Percentiles rank a stretch among this genome's conserved stretches.
Evolutionary conservation across 1,284 basidiomycete species (phyloP).

Genomic region (Cryptococcus deneoformans): DNA sequence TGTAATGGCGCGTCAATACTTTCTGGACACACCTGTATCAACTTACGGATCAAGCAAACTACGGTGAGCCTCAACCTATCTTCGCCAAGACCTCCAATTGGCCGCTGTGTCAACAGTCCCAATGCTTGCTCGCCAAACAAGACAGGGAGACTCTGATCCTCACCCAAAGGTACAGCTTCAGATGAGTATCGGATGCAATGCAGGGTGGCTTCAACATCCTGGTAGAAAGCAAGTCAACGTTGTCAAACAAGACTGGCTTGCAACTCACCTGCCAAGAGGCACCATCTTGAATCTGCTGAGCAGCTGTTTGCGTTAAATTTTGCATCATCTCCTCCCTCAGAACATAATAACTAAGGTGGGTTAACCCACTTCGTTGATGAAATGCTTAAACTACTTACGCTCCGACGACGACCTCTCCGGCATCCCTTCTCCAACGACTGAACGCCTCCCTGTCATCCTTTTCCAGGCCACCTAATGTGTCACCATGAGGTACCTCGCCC

Average conservation of each 20-base stretch:
- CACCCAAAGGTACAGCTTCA: constrained; percentile 76
- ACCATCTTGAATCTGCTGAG: constrained; percentile 49
- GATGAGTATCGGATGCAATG: constrained; percentile 81
- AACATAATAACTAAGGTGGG: constrained; percentile 70
- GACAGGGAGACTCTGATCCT: constrained; percentile 60
- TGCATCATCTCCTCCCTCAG: constrained; percentile 75
- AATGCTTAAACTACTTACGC: constrained; percentile 57
- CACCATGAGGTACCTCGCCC: constrained; percentile 46
- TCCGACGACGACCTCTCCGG: constrained; percentile 86
- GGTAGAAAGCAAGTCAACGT: background rate
- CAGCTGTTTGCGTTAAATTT: constrained; percentile 62
- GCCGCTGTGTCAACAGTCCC: constrained; percentile 62
- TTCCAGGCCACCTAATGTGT: constrained; percentile 55
- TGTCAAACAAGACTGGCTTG: background rate
- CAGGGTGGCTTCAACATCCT: constrained; percentile 80
- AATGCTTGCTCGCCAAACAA: constrained; percentile 70
- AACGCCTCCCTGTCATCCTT: constrained; percentile 54
- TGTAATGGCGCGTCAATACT: constrained; percentile 38
- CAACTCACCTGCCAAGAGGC: constrained; percentile 65
- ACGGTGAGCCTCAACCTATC: constrained; percentile 68
- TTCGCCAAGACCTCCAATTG: constrained; percentile 47
- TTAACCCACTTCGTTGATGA: background rate
- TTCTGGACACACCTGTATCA: too few species aligned
- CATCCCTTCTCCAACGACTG: constrained; percentile 69
- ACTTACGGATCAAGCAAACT: constrained; percentile 64